Evolutionary conservation across 306 rosid genomes (phyloP), one percentile per base, ranked within the genome.

Genomic region (Urtica urens): DNA sequence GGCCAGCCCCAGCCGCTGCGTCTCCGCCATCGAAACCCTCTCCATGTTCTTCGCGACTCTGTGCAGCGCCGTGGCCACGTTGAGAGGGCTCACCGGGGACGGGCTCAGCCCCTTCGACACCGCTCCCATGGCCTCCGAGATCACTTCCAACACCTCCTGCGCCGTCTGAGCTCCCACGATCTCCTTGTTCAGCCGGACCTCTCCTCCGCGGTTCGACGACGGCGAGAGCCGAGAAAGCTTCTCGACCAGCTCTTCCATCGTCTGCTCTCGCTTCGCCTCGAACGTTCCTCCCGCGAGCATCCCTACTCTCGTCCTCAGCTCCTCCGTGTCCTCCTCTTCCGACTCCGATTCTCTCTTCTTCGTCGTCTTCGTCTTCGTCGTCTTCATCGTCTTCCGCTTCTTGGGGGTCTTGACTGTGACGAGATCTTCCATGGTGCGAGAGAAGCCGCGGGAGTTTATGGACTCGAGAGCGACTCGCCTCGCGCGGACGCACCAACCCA

Each of bases 1-100:
- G 63, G 97, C 84, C 38, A 90, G 81, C 51, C 87, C 82, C 49
- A 90, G 56, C 60, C 95, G 75, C 17, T 73, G 82, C 19, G 95
- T 74, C 64, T 65, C 64, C 66, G 54, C 33, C 92, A 84, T 74
- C 20, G 78, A 72, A 51, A 79, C 79, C 59, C 72, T 77, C 68
- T 90, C 97, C 97, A 90, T 84, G 56, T 81, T 84, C 72, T 77
- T 84, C 61, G 97, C 97, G 60, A 84, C 81, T 33, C 97, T 76
- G 69, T 90, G 97, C 68, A 90, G 90, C 26, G 93, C 78, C 23
- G 97, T 84, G 46, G 95, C 93, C 62, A 86, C 75, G 71, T 86
- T 86, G 61, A 90, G 64, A 40, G 97, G 94, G 46, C 95, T 77
- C 23, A 90, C 81, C 39, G 95, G 95, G 0, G 95, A 90, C 34